phyloP scores from a whole-genome alignment of 2,329 filamentous ascomycete genomes.

The Aspergillus sp. region DNA sequence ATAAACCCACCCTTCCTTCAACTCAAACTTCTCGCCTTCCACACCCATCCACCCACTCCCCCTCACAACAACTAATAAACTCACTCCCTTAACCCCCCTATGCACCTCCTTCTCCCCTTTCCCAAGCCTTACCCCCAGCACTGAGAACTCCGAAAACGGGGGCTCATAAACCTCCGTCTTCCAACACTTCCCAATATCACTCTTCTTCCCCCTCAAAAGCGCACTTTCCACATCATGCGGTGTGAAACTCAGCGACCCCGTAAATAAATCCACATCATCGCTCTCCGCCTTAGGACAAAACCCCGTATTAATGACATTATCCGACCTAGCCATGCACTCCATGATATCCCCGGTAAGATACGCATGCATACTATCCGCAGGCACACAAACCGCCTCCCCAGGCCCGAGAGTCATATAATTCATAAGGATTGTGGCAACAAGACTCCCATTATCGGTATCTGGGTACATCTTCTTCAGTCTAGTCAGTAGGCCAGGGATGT shows the following conservation, averaged over 20 bases:
- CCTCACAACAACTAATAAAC: conserved; percentile 63
- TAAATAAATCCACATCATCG: conserved; percentile 66
- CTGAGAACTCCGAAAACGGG: conserved; percentile 71
- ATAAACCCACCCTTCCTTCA: conserved; percentile 66
- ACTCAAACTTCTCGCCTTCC: conserved; percentile 51
- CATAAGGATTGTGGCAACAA: conserved; percentile 73
- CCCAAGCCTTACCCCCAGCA: conserved; percentile 62
- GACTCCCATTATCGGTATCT: conserved; percentile 63
- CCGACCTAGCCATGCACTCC: conserved; percentile 75
- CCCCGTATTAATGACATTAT: conserved; percentile 74
- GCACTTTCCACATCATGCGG: conserved; percentile 62
- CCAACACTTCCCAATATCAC: conserved; percentile 57
- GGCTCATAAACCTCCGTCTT: conserved; percentile 67
- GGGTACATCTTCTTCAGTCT: conserved; percentile 67
- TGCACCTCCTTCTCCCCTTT: conserved; percentile 62
- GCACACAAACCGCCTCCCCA: conserved; percentile 70
- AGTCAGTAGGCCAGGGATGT: conserved; percentile 66
- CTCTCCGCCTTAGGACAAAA: conserved; percentile 70
- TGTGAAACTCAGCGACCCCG: conserved; percentile 63
- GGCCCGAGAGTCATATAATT: conserved; percentile 69
- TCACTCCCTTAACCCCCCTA: conserved; percentile 59
- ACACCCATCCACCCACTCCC: conserved; percentile 61
- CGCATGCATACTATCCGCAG: conserved; percentile 72
- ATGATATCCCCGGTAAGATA: conserved; percentile 74
- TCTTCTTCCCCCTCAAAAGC: conserved; percentile 54